phyloP scores from a whole-genome alignment of 345 rosid species.

The Euclidium syriacum region DNA sequence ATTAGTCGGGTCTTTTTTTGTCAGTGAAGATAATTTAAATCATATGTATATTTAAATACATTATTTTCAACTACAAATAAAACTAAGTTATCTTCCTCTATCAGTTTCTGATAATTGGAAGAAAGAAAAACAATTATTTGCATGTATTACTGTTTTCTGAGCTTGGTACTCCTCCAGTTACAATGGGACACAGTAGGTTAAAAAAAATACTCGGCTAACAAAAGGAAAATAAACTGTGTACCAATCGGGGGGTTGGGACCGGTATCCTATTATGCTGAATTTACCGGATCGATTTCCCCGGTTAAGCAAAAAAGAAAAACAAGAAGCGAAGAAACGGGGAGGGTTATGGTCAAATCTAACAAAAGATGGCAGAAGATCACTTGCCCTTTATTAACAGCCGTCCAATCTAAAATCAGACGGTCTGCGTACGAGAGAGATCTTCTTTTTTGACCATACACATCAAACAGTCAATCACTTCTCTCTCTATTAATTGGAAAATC shows the following conservation, averaged over 20 bases:
- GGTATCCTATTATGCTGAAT: too few relatives aligned
- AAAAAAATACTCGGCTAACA: not conserved
- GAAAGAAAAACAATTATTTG: not conserved
- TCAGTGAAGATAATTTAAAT: not conserved
- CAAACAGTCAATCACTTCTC: conserved; percentile 8
- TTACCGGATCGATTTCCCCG: not conserved
- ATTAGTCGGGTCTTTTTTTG: not conserved
- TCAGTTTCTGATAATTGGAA: not conserved
- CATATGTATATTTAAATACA: not conserved
- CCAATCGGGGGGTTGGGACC: not conserved
- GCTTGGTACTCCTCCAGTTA: not conserved
- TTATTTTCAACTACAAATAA: not conserved
- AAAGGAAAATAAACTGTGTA: not conserved
- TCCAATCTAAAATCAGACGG: conserved; percentile 39
- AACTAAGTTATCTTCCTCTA: not conserved
- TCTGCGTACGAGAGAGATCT: conserved; percentile 28
- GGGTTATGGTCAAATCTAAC: conserved; percentile 31
- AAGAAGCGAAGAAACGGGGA: conserved; percentile 24
- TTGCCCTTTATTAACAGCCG: conserved; percentile 27
- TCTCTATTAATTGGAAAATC: conserved; percentile 18
- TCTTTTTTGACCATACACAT: conserved; percentile 38
- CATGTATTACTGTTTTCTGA: not conserved
- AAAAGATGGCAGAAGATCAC: conserved; percentile 13
- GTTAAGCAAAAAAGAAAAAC: not conserved
- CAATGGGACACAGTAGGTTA: not conserved